These are phyloP conservation scores for Quercus cerris DNA, from an alignment of 306 rosid genomes.

Conservation along the genomic window DNA sequence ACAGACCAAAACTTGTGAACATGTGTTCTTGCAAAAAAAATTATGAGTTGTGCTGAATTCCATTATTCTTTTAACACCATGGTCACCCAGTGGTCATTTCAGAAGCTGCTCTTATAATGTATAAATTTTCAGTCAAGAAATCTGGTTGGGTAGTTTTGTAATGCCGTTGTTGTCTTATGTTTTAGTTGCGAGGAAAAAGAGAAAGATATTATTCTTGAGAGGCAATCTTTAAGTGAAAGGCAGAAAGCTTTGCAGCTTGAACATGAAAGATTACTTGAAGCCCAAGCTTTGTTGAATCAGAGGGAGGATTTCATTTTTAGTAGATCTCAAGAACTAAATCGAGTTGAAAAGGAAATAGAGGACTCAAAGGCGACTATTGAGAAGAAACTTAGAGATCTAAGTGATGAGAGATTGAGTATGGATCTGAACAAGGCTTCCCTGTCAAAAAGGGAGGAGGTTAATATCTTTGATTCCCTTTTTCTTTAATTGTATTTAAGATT, in stretches of 20 bases:
- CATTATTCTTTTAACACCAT: no score
- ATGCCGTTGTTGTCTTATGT: conserved; percentile 8
- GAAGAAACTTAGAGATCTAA: conserved; percentile 49
- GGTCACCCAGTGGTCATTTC: neutral
- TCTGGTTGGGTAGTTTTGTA: neutral
- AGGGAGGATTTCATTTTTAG: conserved; percentile 66
- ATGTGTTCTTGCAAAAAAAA: neutral
- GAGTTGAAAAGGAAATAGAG: conserved; percentile 70
- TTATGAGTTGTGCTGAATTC: neutral
- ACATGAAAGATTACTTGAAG: conserved; percentile 83
- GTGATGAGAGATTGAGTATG: conserved; percentile 57
- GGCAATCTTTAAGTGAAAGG: conserved; percentile 81
- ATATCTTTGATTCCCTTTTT: conserved; percentile 18
- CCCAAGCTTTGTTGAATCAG: conserved; percentile 72
- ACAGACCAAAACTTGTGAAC: neutral
- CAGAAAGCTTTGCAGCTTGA: conserved; percentile 73
- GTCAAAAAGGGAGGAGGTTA: conserved; percentile 68
- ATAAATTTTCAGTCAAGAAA: conserved; percentile 1
- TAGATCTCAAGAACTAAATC: conserved; percentile 68
- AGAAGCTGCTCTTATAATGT: neutral
- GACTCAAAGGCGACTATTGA: conserved; percentile 47
- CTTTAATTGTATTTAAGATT: conserved; percentile 9
- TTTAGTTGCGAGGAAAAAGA: conserved; percentile 84
- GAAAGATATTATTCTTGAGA: conserved; percentile 69
- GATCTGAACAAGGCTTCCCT: conserved; percentile 57